A percentile compares a stretch with the other conserved stretches of the same genome.
phyloP scores from a whole-genome alignment of 208 protist species.

The Trypanosoma brucei region DNA sequence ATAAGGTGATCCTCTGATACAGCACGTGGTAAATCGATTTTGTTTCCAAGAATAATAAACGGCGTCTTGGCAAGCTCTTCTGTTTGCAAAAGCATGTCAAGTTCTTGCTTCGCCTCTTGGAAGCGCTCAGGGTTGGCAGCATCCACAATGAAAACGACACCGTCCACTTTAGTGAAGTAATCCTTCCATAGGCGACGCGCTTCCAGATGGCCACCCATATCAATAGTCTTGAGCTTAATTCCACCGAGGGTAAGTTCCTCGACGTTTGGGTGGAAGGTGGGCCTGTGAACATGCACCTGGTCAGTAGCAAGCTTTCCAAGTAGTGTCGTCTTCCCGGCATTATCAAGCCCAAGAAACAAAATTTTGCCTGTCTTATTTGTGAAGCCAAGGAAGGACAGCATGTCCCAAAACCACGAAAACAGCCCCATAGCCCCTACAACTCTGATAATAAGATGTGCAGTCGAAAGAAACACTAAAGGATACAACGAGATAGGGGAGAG shows the following conservation, averaged over 20 bases:
- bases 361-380: slow-evolving; percentile 93
- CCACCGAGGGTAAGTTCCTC: slow-evolving; percentile 98
- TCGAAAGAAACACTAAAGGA: not conserved
- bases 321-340: slow-evolving; percentile 99
- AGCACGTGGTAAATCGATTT: slow-evolving; percentile 97
- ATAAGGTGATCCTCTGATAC: slow-evolving; percentile 94
- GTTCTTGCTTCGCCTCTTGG: slow-evolving; percentile 92
- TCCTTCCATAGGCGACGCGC: slow-evolving; percentile 97
- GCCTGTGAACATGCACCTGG: slow-evolving; percentile 85
- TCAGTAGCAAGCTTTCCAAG: slow-evolving; percentile 92
- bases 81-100: slow-evolving; percentile 94
- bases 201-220: slow-evolving; percentile 98
- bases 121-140: slow-evolving; percentile 95
- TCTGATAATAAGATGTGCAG: not conserved
- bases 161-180: slow-evolving; percentile 98
- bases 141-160: slow-evolving; percentile 99
- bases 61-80: slow-evolving; percentile 95
- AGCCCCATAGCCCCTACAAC: slow-evolving; percentile 41
- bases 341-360: slow-evolving; percentile 99
- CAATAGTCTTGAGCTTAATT: slow-evolving; percentile 98
- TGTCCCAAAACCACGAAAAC: slow-evolving; percentile 93
- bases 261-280: slow-evolving; percentile 90
- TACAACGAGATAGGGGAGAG: not conserved
- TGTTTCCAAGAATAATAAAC: slow-evolving; percentile 99
- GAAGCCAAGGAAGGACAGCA: slow-evolving; percentile 90